Evolutionary conservation across 306 rosid species (phyloP), one percentile per base, ranked within the genome.

Genomic region (Dalbergia cultrata): DNA sequence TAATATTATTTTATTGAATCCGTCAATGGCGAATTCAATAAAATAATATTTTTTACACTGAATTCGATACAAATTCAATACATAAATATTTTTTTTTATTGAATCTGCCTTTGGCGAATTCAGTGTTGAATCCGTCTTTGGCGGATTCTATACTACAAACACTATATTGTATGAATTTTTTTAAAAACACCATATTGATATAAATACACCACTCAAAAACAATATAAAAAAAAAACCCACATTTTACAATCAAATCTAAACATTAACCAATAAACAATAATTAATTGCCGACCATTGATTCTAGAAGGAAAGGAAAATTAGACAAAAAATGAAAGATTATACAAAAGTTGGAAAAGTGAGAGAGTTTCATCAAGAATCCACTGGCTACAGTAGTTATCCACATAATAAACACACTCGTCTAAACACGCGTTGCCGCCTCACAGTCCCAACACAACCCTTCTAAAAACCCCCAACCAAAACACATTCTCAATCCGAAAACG

Each of bases 201-300:
- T n/a, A n/a, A n/a, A n/a, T n/a, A n/a, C n/a, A n/a, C n/a, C n/a
- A n/a, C n/a, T n/a, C n/a, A n/a, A n/a, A n/a, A n/a, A n/a, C n/a
- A n/a, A n/a, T n/a, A n/a, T n/a, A n/a, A n/a, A n/a, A n/a, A n/a
- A n/a, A n/a, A n/a, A n/a, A n/a, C n/a, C n/a, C 68, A 56, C 54
- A 19, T 44, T 82, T 63, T 63, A 68, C 72, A 69, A 62, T 53
- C 81, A 75, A 69, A 74, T 68, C 21, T 58, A 19, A 62, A 54
- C 43, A 54, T 72, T 41, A 26, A 37, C 67, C 62, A 34, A 56
- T 44, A 22, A 52, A 70, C 63, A 50, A 63, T 79, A 72, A 45
- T 53, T 73, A 72, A 65, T 72, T 62, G 72, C 67, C 84, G 84
- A 74, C 86, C 81, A 71, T 50, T 47, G 43, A 10, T 70, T 84